Percentiles rank a stretch among this genome's conserved stretches.
Conservation (phyloP, 2,329 filamentous ascomycete genomes). For the Sporothrix inflata region DNA sequence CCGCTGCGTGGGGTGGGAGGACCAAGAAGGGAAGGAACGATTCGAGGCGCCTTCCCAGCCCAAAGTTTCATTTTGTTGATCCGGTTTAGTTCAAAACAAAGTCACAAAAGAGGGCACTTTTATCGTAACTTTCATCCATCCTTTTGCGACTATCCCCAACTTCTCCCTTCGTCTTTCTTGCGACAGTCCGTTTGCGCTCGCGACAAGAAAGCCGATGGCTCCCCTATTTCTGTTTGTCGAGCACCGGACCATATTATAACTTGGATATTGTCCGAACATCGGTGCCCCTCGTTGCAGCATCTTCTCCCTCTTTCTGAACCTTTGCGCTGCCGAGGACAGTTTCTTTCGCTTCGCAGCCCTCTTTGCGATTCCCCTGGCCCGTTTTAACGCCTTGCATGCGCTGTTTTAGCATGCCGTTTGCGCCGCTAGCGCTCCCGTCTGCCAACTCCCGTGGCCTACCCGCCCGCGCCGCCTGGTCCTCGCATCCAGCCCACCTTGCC, state of each 20-base stretch:
- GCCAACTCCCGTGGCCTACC: slow-evolving; percentile 9
- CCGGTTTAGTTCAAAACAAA: neutral
- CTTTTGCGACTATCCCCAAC: neutral
- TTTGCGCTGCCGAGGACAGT: neutral
- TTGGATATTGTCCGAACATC: neutral
- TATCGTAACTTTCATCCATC: neutral
- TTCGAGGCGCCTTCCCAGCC: slow-evolving; percentile 15
- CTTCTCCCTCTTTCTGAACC: too few relatives aligned
- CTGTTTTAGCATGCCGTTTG: neutral
- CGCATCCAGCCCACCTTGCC: neutral
- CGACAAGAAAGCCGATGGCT: neutral
- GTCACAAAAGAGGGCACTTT: neutral
- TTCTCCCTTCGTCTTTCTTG: neutral
- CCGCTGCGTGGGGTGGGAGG: neutral
- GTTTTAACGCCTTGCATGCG: neutral
- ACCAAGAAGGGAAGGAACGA: slow-evolving; percentile 12
- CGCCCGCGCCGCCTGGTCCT: slow-evolving; percentile 9
- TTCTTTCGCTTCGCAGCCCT: neutral
- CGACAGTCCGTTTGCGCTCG: neutral
- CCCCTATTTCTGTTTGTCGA: neutral
- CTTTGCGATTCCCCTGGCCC: neutral
- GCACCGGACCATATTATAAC: neutral
- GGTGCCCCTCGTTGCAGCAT: neutral
- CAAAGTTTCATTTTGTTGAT: neutral
- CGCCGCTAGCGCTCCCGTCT: slow-evolving; percentile 22